A percentile compares a stretch with the other conserved stretches of the same genome.
Evolutionary conservation across 23 red algal genomes (phyloP).

Genomic region (Rhodosorus marinus): DNA sequence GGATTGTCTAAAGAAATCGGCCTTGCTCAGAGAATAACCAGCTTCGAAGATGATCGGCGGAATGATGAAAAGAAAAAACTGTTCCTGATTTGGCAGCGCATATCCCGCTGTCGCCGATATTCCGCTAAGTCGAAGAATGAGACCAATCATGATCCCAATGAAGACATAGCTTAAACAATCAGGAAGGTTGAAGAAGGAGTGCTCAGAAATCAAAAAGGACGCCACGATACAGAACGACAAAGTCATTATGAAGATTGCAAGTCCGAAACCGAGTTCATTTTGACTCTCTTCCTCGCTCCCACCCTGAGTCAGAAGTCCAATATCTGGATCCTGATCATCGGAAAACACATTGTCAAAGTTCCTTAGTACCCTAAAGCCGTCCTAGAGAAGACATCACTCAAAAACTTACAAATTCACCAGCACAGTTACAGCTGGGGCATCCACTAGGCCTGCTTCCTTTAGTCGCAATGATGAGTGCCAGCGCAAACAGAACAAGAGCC

Average conservation of each 20-base stretch:
- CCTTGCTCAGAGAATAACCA: conserved; percentile 92
- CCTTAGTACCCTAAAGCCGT: too few species aligned
- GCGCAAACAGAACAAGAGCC: too few species aligned
- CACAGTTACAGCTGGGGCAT: too few species aligned
- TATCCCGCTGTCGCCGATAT: conserved; percentile 29
- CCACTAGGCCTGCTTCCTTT: too few species aligned
- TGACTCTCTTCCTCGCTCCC: too few species aligned
- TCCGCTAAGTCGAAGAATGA: conserved; percentile 55
- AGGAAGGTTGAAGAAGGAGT: conserved; percentile 43
- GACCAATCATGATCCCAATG: conserved; percentile 68
- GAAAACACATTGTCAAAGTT: too few species aligned
- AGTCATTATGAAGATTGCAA: conserved; percentile 50
- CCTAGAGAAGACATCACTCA: too few species aligned
- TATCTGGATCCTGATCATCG: too few species aligned
- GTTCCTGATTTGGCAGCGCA: conserved; percentile 83
- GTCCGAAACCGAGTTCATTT: conserved; percentile 67
- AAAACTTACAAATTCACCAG: too few species aligned
- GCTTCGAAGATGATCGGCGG: conserved; percentile 95
- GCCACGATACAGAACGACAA: conserved; percentile 60
- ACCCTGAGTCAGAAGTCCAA: too few species aligned
- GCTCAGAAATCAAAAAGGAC: conserved; percentile 55
- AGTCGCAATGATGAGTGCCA: too few species aligned
- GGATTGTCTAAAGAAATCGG: conserved; percentile 69
- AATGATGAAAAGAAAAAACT: conserved; percentile 94
- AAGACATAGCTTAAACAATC: conserved; percentile 95